Base-by-base conservation (phyloP, 2,329 filamentous ascomycete genomes). In the Dothideomycetes sp. region DNA sequence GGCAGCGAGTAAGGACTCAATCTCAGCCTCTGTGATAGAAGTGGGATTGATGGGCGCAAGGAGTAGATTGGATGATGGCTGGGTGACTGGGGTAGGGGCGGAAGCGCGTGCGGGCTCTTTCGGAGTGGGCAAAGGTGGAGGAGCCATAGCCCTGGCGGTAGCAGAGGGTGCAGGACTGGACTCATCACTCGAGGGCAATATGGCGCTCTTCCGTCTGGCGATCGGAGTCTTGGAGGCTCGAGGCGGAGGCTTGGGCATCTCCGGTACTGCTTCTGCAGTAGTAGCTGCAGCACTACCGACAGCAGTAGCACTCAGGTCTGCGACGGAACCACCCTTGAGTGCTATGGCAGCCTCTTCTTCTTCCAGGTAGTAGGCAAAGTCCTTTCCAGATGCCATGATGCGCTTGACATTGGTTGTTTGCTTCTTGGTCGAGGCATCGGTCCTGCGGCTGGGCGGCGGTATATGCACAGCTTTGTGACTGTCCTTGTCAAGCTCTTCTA, bases 401-500 rank as follows among this genome's bases (percentile, higher is more conserved):
- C 80, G 81, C 50, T 84, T 76, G 18, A 86, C 81, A 48, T 76
- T 79, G 27, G 76, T 69, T 5, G 81, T 84, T 31, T 47, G 45
- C n/a, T 44, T 44, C 57, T 76, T 74, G 52, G 79, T 80, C 15
- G 31, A 16, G 48, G 48, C 49, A 62, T 51, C 15, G 47, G 55
- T 61, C 62, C 60, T 57, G 61, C 56, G 70, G 55, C 73, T 76
- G 3, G 70, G 78, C 3, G 89, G 67, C 0, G 80, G 68, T 37
- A 93, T 86, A n/a, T 72, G 66, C 2, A 76, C 75, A 19, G 51
- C 50, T 9, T 46, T 51, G 16, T 49, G 49, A 18, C 50, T 84
- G 56, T 96, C 91, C 38, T 78, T 76, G 54, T 93, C 84, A 27
- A 98, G 70, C 31, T 84, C 80, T 45, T 84, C 80, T 34, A 96